Evolutionary conservation across 352 stramenopile genomes (phyloP), one percentile per base, ranked within the genome.

Genomic region (Phytopythium boreale): DNA sequence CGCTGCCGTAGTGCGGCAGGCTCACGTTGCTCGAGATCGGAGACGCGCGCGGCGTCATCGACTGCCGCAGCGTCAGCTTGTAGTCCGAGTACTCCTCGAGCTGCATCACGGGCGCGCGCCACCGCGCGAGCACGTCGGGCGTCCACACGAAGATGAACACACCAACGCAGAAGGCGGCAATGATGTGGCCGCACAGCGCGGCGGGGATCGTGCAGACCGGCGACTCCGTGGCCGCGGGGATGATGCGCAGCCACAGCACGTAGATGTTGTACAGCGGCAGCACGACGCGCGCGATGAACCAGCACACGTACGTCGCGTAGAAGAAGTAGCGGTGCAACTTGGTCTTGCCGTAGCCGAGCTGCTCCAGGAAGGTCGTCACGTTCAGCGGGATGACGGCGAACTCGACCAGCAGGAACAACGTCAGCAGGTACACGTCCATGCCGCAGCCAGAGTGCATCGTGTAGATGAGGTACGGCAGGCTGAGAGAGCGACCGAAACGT

Each of bases 61-160:
- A 89, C 72, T 90, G 80, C 47, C 83, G 83, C 69, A 92, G 76
- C 51, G 81, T 92, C 51, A 92, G 71, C 66, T 88, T 87, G 68
- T 92, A 90, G 59, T 92, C 83, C 34, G 75, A 68, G 66, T 92
- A 92, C 59, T 92, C 80, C n/a, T 90, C 80, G 50, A 92, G 82
- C 50, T 82, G 68, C 53, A 87, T 59, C 27, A 92, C 79, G 0
- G 79, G 83, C 26, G 79, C 67, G 31, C 84, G 67, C 80, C 82
- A 93, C 68, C 89, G 88, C 52, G 82, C 82, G n/a, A 93, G 57
- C 59, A 93, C 74, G 39, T 92, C 87, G 11, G 87, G 87, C 8
- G 87, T 95, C 82, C 84, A 92, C 11, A 93, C 82, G 58, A 92
- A 92, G 31, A 93, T 62, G 58, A 95, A 93, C 1, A 92, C 84